Evolutionary conservation across 257 asterid species (phyloP).

Genomic region (Craterostigma plantagineum): DNA sequence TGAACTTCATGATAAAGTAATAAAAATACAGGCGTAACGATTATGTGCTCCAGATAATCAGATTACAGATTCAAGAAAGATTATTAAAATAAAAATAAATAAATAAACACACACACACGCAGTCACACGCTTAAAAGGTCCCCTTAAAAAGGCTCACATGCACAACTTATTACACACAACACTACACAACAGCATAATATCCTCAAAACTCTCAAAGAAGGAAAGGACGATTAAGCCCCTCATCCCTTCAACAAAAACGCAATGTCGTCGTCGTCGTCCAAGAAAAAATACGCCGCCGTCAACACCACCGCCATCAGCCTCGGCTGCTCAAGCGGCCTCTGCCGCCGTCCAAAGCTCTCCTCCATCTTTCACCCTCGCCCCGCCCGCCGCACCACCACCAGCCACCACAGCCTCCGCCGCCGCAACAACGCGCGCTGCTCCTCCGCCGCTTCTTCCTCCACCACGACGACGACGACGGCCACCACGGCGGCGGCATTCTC

Average conservation of each 20-base stretch:
- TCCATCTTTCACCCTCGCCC: constrained; percentile 37
- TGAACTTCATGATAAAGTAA: too few species aligned
- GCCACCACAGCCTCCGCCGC: constrained; percentile 4
- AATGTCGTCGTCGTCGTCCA: constrained; percentile 21
- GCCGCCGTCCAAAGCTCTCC: constrained; percentile 48
- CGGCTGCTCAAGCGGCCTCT: constrained; percentile 44
- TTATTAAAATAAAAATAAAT: too few species aligned
- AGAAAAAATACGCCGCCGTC: constrained; percentile 29
- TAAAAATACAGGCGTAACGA: too few species aligned
- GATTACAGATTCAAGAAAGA: too few species aligned
- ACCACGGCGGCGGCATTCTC: constrained; percentile 7
- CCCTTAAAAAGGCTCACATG: too few species aligned
- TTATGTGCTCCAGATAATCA: too few species aligned
- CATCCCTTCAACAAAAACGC: not conserved
- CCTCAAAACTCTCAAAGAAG: too few species aligned
- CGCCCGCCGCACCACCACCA: not conserved
- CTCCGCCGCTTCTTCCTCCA: constrained; percentile 31
- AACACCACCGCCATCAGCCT: constrained; percentile 23
- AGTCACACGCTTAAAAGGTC: too few species aligned
- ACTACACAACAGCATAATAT: too few species aligned
- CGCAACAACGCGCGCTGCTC: constrained; percentile 19
- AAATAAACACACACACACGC: too few species aligned
- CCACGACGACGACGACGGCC: constrained; percentile 32
- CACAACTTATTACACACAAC: too few species aligned
- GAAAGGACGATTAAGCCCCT: too few species aligned